phyloP scores from a whole-genome alignment of 2,329 filamentous ascomycete species.

The Cercospora berteroae region DNA sequence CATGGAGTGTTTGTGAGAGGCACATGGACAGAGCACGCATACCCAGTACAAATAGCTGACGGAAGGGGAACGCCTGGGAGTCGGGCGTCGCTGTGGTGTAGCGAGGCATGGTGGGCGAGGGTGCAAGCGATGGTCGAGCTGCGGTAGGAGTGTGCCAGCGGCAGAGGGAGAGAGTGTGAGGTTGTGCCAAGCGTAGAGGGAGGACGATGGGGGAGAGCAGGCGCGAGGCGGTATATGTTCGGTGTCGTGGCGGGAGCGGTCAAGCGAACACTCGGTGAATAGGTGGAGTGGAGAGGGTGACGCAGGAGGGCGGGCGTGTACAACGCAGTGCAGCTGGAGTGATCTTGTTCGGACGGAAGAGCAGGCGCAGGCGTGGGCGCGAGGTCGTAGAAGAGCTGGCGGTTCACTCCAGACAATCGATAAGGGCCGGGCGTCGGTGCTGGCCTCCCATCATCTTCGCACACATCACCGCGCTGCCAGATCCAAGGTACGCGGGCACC shows the following conservation, averaged over 20 bases:
- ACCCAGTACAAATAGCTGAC: slow-evolving; percentile 59
- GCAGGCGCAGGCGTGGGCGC: slow-evolving; percentile 1
- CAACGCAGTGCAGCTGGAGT: background rate
- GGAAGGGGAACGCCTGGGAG: slow-evolving; percentile 52
- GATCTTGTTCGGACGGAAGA: background rate
- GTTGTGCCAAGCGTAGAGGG: slow-evolving; percentile 12
- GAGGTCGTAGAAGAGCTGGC: background rate
- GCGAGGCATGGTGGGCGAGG: slow-evolving; percentile 22
- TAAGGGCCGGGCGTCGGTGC: slow-evolving; percentile 6
- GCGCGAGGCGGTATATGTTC: slow-evolving; percentile 16
- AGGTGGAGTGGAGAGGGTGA: slow-evolving; percentile 14
- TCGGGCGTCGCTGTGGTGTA: slow-evolving; percentile 22
- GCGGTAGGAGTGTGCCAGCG: background rate
- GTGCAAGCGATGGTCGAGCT: background rate
- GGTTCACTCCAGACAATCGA: slow-evolving; percentile 16
- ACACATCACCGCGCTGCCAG: slow-evolving; percentile 5
- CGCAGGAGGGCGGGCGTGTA: slow-evolving; percentile 5
- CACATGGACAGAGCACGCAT: slow-evolving; percentile 28
- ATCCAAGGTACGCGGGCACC: slow-evolving; percentile 15
- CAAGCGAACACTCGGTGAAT: slow-evolving; percentile 16
- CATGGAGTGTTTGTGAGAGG: background rate
- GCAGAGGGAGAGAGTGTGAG: background rate
- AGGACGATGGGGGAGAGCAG: slow-evolving; percentile 1
- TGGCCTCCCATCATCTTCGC: background rate
- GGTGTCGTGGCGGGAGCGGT: slow-evolving; percentile 16